phyloP scores from a whole-genome alignment of 2,329 filamentous ascomycete species.

The Colletotrichum sp. region DNA sequence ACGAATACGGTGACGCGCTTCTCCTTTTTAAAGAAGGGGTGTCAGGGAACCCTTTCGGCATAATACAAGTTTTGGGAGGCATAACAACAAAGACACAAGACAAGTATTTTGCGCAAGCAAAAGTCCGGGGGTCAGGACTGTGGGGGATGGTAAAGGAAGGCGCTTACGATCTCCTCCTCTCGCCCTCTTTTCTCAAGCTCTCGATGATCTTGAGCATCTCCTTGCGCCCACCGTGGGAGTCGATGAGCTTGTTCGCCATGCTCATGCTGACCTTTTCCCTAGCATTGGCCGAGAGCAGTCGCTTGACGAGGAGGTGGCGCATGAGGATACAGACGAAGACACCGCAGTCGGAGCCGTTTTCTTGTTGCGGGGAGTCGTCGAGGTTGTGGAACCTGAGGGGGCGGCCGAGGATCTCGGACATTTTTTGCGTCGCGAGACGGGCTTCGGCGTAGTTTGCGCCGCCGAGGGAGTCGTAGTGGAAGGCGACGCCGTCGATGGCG shows the following conservation, averaged over 20 bases:
- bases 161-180: conserved; percentile 80
- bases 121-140: not conserved
- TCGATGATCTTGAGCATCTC: conserved; percentile 94
- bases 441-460: conserved; percentile 80
- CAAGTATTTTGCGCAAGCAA: not conserved
- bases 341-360: conserved; percentile 92
- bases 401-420: conserved; percentile 71
- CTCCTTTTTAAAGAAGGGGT: conserved; percentile 26
- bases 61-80: not conserved
- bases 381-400: conserved; percentile 80
- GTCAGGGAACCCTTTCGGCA: conserved; percentile 5
- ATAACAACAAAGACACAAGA: not conserved
- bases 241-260: conserved; percentile 82
- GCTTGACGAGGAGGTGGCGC: conserved; percentile 88
- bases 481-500: conserved; percentile 86
- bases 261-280: conserved; percentile 94
- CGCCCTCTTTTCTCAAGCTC: conserved; percentile 83
- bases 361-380: conserved; percentile 85
- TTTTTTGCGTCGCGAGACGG: conserved; percentile 68
- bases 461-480: conserved; percentile 92
- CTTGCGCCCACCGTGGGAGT: conserved; percentile 80
- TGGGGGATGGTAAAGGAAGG: not conserved
- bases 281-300: conserved; percentile 78
- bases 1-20: conserved; percentile 39
- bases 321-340: conserved; percentile 96